These are phyloP conservation scores for Sphagnurus paluster DNA, from an alignment of 1,284 basidiomycete species.

Conservation along the genomic window DNA sequence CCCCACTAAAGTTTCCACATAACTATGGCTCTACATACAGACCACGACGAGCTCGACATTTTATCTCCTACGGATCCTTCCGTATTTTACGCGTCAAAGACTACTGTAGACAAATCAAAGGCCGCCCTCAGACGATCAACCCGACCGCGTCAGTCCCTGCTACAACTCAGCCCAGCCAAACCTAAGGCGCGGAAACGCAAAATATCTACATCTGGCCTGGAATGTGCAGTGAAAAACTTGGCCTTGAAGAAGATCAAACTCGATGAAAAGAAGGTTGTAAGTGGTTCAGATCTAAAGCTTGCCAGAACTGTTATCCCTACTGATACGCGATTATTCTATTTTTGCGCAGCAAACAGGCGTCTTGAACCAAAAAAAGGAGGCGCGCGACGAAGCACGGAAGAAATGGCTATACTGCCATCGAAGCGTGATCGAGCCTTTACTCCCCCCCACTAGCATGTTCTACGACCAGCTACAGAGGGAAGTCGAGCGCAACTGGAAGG, in stretches of 20 bases:
- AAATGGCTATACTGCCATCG: constrained; percentile 41
- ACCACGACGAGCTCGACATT: constrained; percentile 19
- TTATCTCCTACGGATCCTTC: constrained; percentile 1
- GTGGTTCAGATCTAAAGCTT: constrained; percentile 10
- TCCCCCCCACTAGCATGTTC: constrained; percentile 34
- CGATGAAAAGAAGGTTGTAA: constrained; percentile 39
- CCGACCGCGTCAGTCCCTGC: constrained; percentile 15
- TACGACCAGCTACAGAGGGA: constrained; percentile 30
- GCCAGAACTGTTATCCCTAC: not conserved
- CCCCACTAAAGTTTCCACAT: not conserved
- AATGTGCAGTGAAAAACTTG: constrained; percentile 5
- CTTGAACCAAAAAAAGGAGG: constrained; percentile 31
- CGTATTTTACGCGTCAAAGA: constrained; percentile 10
- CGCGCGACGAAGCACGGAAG: constrained; percentile 36
- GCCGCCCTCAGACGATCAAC: constrained; percentile 13
- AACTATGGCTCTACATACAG: constrained; percentile 1
- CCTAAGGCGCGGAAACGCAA: constrained; percentile 17
- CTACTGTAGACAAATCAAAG: not conserved
- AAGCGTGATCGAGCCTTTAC: constrained; percentile 40
- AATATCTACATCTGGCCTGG: constrained; percentile 16
- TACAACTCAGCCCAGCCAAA: not conserved
- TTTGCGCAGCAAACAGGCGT: constrained; percentile 33
- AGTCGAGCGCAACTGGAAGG: constrained; percentile 11
- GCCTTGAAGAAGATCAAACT: constrained; percentile 34
- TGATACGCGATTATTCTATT: not conserved